These are phyloP conservation scores for Pulveroboletus ravenelii DNA, from an alignment of 768 basidiomycete species.

Conservation along the genomic window DNA sequence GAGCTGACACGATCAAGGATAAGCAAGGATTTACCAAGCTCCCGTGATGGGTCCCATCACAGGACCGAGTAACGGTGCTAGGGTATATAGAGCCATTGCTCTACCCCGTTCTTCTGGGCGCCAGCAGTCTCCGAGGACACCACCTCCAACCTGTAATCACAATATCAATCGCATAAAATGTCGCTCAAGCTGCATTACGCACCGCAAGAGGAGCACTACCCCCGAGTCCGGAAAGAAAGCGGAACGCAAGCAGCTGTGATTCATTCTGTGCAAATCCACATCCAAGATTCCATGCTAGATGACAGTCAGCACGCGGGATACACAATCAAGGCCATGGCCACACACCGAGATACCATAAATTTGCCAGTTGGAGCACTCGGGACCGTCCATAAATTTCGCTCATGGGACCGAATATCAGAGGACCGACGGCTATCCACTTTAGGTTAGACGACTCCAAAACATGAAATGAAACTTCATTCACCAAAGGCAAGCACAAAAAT, in stretches of 20 bases:
- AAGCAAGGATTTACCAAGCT: slow-evolving; percentile 40
- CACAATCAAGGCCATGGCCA: not conserved
- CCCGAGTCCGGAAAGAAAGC: slow-evolving; percentile 66
- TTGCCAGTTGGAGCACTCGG: slow-evolving; percentile 54
- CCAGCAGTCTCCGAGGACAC: slow-evolving; percentile 62
- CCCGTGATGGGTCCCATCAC: slow-evolving; percentile 61
- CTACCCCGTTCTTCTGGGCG: slow-evolving; percentile 55
- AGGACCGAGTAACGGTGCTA: slow-evolving; percentile 64
- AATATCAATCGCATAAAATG: not conserved
- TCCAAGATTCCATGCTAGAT: slow-evolving; percentile 54
- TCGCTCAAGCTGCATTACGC: not conserved
- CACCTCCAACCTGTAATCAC: slow-evolving; percentile 52
- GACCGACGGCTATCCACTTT: slow-evolving; percentile 21
- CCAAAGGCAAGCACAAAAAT: slow-evolving; percentile 60
- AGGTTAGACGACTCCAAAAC: not conserved
- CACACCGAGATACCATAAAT: slow-evolving; percentile 63
- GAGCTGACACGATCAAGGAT: not conserved
- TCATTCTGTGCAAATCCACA: slow-evolving; percentile 61
- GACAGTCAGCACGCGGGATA: not conserved
- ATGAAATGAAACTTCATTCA: slow-evolving; percentile 19
- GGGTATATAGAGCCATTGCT: slow-evolving; percentile 58
- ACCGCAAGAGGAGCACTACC: slow-evolving; percentile 64
- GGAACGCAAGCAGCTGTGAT: slow-evolving; percentile 58
- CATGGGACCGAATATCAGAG: slow-evolving; percentile 50
- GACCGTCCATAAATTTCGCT: slow-evolving; percentile 71